Evolutionary conservation across 2,329 filamentous ascomycete genomes (phyloP).

Genomic region (Cladosporium sp.): DNA sequence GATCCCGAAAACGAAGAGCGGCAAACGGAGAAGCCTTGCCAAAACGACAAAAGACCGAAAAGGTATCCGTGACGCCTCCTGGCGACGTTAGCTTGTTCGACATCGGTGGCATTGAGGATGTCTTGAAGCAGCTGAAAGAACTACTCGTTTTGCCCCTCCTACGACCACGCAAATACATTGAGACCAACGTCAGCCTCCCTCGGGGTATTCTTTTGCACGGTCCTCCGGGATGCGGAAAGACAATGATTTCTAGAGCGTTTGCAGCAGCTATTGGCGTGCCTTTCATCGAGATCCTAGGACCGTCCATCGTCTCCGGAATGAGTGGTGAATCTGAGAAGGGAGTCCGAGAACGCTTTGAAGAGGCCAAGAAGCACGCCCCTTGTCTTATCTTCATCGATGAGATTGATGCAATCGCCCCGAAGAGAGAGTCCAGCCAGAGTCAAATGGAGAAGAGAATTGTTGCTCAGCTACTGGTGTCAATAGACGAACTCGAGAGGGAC

Average conservation of each 20-base stretch:
- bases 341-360: slow-evolving; percentile 77
- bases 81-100: slow-evolving; percentile 63
- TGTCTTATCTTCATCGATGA: slow-evolving; percentile 90
- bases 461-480: slow-evolving; percentile 74
- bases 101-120: slow-evolving; percentile 68
- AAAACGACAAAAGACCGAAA: slow-evolving; percentile 56
- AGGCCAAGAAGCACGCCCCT: slow-evolving; percentile 77
- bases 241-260: slow-evolving; percentile 72
- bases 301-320: slow-evolving; percentile 77
- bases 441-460: slow-evolving; percentile 89
- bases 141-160: slow-evolving; percentile 68
- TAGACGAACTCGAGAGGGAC: slow-evolving; percentile 69
- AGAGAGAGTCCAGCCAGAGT: slow-evolving; percentile 72
- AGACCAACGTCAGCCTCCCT: slow-evolving; percentile 61
- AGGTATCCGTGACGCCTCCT: slow-evolving; percentile 50
- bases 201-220: slow-evolving; percentile 74
- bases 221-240: slow-evolving; percentile 81
- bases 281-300: slow-evolving; percentile 75
- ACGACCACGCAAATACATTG: slow-evolving; percentile 58
- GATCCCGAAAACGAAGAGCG: slow-evolving; percentile 46
- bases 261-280: slow-evolving; percentile 69
- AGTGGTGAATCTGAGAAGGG: slow-evolving; percentile 86
- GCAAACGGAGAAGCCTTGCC: slow-evolving; percentile 59
- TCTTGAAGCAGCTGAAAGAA: slow-evolving; percentile 63
- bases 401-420: slow-evolving; percentile 84